A percentile compares a stretch with the other conserved stretches of the same genome.
Evolutionary conservation across 805 yeast species (phyloP).

Genomic region (Saitoella complicata): DNA sequence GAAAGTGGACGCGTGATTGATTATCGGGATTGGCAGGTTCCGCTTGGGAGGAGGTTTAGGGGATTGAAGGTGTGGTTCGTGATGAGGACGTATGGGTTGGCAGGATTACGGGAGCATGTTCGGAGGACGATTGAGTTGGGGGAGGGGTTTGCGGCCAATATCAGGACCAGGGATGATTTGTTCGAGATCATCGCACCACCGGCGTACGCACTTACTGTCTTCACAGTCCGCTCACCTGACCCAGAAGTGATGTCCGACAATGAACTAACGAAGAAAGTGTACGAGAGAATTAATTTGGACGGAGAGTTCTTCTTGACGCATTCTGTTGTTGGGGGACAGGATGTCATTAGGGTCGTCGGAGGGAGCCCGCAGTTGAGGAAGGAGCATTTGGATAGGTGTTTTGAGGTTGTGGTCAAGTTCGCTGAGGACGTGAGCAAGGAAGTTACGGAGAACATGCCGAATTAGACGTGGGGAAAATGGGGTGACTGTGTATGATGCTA

Average conservation of each 20-base stretch:
- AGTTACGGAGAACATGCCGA: no score
- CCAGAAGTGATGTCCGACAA: conserved; percentile 2
- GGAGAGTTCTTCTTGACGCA: conserved; percentile 11
- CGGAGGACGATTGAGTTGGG: conserved; percentile 7
- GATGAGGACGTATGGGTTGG: conserved; percentile 13
- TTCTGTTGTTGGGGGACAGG: conserved; percentile 7
- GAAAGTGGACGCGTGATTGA: conserved; percentile 14
- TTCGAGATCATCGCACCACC: conserved; percentile 10
- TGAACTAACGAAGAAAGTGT: conserved; percentile 10
- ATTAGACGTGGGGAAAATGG: no score
- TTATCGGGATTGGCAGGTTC: conserved; percentile 15
- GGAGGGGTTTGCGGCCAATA: conserved; percentile 7
- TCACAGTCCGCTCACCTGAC: conserved; percentile 8
- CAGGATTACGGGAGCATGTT: conserved; percentile 13
- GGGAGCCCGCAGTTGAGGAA: conserved; percentile 13
- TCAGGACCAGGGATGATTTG: conserved; percentile 6
- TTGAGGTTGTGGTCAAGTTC: conserved; percentile 4
- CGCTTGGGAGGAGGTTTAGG: conserved; percentile 14
- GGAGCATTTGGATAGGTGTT: conserved; percentile 7
- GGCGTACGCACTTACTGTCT: conserved; percentile 12
- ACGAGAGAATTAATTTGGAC: conserved; percentile 8
- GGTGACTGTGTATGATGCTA: no score
- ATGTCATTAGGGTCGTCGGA: conserved; percentile 12
- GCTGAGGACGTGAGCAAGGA: conserved; percentile 8
- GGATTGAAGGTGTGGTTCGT: conserved; percentile 15